Evolutionary conservation across 768 basidiomycete species (phyloP).

Genomic region (Obba rivulosa): DNA sequence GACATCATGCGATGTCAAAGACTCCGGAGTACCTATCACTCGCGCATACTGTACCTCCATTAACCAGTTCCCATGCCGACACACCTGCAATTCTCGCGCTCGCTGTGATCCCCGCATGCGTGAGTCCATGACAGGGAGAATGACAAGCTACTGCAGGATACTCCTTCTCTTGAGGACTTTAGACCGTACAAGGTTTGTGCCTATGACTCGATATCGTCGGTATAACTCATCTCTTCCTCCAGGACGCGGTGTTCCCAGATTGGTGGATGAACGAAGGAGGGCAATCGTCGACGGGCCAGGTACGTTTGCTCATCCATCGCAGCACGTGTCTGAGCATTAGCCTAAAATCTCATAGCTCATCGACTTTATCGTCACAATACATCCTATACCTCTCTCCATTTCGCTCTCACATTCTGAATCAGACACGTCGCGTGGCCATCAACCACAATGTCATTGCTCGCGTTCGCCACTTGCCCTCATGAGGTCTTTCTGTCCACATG

Average conservation of each 20-base stretch:
- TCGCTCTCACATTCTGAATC: too few species aligned
- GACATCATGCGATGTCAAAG: too few species aligned
- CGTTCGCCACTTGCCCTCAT: too few species aligned
- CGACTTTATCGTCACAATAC: slow-evolving; percentile 91
- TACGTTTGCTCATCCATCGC: slow-evolving; percentile 23
- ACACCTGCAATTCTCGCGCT: slow-evolving; percentile 97
- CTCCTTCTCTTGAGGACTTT: slow-evolving; percentile 71
- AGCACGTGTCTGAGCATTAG: too few species aligned
- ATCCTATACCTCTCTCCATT: too few species aligned
- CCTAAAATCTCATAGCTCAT: slow-evolving; percentile 78
- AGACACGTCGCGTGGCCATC: too few species aligned
- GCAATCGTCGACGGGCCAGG: slow-evolving; percentile 97
- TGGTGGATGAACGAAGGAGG: slow-evolving; percentile 99
- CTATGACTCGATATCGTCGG: slow-evolving; percentile 2
- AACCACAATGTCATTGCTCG: too few species aligned
- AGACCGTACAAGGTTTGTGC: slow-evolving; percentile 63
- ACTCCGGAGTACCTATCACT: too few species aligned
- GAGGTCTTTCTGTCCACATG: too few species aligned
- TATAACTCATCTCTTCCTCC: slow-evolving; percentile 6
- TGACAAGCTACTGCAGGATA: slow-evolving; percentile 40
- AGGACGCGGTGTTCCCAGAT: slow-evolving; percentile 86
- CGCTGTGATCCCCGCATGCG: too few species aligned
- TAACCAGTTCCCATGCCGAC: slow-evolving; percentile 97
- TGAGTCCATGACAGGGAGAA: slow-evolving; percentile 43
- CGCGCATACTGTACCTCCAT: too few species aligned